Evolutionary conservation across 352 stramenopile species (phyloP), one percentile per base, ranked within the genome.

Genomic region (Phytophthora pisi): DNA sequence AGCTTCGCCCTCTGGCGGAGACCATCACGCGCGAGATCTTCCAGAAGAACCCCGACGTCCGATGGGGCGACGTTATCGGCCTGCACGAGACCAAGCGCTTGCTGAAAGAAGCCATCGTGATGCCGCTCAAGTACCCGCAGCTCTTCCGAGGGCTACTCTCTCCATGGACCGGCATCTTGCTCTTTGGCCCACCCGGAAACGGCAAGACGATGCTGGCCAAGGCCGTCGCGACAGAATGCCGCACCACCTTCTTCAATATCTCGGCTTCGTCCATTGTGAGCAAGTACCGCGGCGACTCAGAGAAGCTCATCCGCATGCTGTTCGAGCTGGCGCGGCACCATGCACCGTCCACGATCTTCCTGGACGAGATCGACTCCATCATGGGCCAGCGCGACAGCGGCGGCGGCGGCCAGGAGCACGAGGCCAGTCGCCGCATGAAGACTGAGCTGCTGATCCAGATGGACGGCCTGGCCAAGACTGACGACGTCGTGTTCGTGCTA

Each of bases 101-200:
- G 23, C 72, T 98, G 15, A 96, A 98, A 68, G 94, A 99, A 68
- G 96, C 95, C 0, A 90, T 99, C 1, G 94, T 99, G 24, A 95
- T 99, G 77, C 96, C 96, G 8, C 78, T 98, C 46, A 96, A 95
- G 77, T 98, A 98, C 61, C 96, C 96, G 4, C 88, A 98, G 54
- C 83, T 98, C 26, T 99, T 99, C 59, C 86, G 93, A 57, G 96
- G 97, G 0, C 82, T 99, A 26, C 74, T 97, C 1, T 90, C 86
- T 1, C 86, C 88, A 0, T 95, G 88, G 88, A 98, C 97, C 61
- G 96, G 95, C 13, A 96, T 97, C 49, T 51, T 98, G 9, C 67
- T 98, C 1, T 98, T 93, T 38, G 92, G 92, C 0, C 88, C 87
- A 1, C 87, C 88, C 13, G 88, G 87, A 26, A 96, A 92, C 30